These are phyloP conservation scores for Ilex asprella DNA, from an alignment of 257 asterid species.

Conservation along the genomic window DNA sequence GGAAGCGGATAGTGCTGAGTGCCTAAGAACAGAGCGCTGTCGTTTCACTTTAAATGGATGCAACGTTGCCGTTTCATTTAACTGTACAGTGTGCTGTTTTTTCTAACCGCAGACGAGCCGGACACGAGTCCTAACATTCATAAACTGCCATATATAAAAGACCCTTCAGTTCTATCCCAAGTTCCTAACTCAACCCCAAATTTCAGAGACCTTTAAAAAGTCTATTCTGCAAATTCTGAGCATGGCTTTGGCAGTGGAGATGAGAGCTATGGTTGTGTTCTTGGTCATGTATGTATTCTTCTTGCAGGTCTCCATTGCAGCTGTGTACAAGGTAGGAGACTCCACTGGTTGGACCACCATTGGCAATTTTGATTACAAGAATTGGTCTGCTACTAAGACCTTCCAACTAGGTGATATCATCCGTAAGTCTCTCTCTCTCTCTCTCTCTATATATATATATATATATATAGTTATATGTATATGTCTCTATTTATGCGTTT, in stretches of 20 bases:
- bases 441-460: no score
- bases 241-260: conserved; percentile 16
- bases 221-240: background rate
- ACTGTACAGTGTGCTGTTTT: no score
- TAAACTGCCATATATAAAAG: no score
- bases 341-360: conserved; percentile 86
- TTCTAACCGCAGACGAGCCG: no score
- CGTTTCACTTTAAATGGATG: no score
- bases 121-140: no score
- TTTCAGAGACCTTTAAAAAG: background rate
- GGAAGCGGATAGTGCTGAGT: no score
- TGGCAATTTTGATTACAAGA: conserved; percentile 66
- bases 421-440: conserved; percentile 22
- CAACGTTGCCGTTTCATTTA: no score
- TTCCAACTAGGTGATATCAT: conserved; percentile 58
- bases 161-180: no score
- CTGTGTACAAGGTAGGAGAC: conserved; percentile 71
- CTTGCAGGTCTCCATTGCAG: conserved; percentile 22
- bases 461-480: no score
- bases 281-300: conserved; percentile 13
- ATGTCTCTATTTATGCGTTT: background rate
- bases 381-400: conserved; percentile 53
- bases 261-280: conserved; percentile 4
- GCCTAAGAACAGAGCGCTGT: no score
- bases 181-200: no score